Evolutionary conservation across 2,329 filamentous ascomycete species (phyloP), one percentile per base, ranked within the genome.

Genomic region (Phoma sp.): DNA sequence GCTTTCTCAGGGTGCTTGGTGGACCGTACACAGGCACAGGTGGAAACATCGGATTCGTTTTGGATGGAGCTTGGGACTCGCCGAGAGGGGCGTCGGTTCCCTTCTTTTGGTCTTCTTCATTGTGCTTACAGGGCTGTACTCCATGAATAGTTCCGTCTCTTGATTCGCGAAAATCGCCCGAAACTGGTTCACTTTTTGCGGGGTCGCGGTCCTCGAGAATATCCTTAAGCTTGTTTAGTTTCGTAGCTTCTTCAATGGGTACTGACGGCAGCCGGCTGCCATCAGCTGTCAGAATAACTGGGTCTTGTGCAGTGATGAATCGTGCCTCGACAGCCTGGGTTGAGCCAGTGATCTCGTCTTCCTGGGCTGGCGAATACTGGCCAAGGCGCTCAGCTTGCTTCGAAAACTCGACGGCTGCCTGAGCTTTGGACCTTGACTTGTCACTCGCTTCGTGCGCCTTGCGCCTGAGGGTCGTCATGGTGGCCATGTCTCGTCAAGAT

Each of bases 1-100:
- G 29, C 29, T 85, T 81, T 43, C 87, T 82, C n/a, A 88, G 54
- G 0, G 84, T 46, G 0, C 89, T 88, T 0, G 92, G 87, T 0
- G 91, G 88, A 0, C 90, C 90, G 65, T 96, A 96, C 0, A 91
- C 79, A 0, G 92, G 92, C 8, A 96, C 75, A 2, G 91, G 90
- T 6, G 92, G 92, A 62, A 97, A 97, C 5, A 96, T 78, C 3
- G 91, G 89, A 63, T 93, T 88, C 2, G 90, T 93, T 60, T 85
- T 83, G 7, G 87, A 87, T 1, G 87, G 85, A 0, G 89, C 87
- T 25, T 79, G 69, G 15, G 76, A 76, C 55, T 76, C 69, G 24
- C 71, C 74, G 48, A 83, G 61, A 9, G 80, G 73, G 0, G 74
- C 81, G 31, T 80, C 77, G 15, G 54, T 57, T 3, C 48, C 43